phyloP scores from a whole-genome alignment of 345 rosid genomes.

The Passiflora organensis region DNA sequence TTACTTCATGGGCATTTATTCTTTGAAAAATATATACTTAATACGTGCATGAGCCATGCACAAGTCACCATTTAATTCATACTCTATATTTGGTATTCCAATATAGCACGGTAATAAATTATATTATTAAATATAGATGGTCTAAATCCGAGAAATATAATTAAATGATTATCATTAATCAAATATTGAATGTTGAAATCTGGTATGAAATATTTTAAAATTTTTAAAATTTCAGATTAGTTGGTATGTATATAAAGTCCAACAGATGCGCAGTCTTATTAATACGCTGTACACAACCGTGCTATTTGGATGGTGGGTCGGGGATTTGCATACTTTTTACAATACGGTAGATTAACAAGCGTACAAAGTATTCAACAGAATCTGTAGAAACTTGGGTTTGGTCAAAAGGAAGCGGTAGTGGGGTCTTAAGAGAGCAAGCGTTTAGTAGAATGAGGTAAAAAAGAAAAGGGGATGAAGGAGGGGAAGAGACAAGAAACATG shows the following conservation, averaged over 20 bases:
- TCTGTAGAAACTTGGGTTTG: not conserved
- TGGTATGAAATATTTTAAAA: too few species aligned
- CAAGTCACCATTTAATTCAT: constrained; percentile 6
- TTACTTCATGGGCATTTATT: not conserved
- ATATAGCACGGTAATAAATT: not conserved
- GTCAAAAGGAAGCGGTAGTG: constrained; percentile 13
- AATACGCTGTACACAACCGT: too few species aligned
- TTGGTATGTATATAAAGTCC: too few species aligned
- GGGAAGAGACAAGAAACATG: constrained; percentile 5
- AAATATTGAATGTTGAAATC: too few species aligned
- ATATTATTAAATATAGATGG: not conserved
- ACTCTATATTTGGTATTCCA: not conserved
- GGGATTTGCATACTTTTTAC: not conserved
- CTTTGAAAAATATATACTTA: not conserved
- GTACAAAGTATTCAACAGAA: not conserved
- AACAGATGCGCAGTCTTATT: too few species aligned
- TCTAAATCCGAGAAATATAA: too few species aligned
- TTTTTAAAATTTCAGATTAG: too few species aligned
- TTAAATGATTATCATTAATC: too few species aligned
- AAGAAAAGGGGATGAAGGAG: not conserved
- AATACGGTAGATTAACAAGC: not conserved
- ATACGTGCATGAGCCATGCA: constrained; percentile 31
- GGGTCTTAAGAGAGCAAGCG: not conserved
- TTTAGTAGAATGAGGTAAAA: constrained; percentile 16
- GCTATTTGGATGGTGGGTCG: not conserved